Conservation (phyloP, 2,329 filamentous ascomycete species). For the Lasiodiplodia sp. region DNA sequence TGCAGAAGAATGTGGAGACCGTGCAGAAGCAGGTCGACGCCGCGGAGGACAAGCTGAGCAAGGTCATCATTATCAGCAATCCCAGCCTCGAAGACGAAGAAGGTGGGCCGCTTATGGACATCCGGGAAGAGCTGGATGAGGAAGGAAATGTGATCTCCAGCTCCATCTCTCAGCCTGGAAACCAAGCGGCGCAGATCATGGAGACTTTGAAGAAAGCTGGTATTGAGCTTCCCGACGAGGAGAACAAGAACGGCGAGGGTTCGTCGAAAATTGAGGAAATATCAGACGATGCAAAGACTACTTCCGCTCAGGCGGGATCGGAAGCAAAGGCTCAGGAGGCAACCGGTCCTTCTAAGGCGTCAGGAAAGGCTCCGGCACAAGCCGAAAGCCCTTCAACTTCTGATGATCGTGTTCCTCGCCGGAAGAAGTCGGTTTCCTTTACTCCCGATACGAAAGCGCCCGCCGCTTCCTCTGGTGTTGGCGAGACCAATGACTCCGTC, state of each 20-base stretch:
- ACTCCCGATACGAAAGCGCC: constrained; percentile 22
- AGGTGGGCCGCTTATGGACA: constrained; percentile 83
- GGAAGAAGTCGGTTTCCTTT: constrained; percentile 12
- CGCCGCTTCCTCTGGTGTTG: not conserved
- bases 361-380: not conserved
- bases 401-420: not conserved
- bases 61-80: constrained; percentile 65
- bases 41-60: constrained; percentile 73
- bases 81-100: constrained; percentile 71
- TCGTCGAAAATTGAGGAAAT: not conserved
- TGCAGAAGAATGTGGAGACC: constrained; percentile 78
- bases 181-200: constrained; percentile 70
- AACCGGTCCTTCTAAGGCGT: not conserved
- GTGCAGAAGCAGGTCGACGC: constrained; percentile 75
- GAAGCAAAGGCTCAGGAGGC: not conserved
- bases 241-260: not conserved
- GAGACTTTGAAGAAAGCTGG: constrained; percentile 82
- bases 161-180: constrained; percentile 63
- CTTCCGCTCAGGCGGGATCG: not conserved
- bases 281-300: not conserved
- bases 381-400: constrained; percentile 3
- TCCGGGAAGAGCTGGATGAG: constrained; percentile 90
- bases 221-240: constrained; percentile 44
- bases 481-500: constrained; percentile 24
- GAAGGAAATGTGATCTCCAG: constrained; percentile 79